Percentiles rank a stretch among this genome's conserved stretches.
These are phyloP conservation scores for Picea abies DNA, from an alignment of 83 land plant genomes.

Conservation along the genomic window DNA sequence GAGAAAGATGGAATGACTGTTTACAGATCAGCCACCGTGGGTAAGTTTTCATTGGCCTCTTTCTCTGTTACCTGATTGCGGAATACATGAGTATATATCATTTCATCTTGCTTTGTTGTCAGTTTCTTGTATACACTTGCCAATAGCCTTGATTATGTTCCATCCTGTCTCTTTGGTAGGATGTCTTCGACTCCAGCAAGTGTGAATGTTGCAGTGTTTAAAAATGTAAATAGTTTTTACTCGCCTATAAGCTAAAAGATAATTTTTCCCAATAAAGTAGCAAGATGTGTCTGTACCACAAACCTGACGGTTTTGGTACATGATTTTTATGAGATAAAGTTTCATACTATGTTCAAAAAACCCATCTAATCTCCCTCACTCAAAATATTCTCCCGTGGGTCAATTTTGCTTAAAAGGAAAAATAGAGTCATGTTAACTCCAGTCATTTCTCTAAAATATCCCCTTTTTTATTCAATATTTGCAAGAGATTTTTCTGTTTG, in stretches of 20 bases:
- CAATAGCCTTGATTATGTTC: neutral
- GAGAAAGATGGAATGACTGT: slow-evolving; percentile 37
- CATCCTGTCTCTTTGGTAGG: neutral
- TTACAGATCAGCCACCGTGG: slow-evolving; percentile 52
- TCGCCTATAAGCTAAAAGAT: neutral
- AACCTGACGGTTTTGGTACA: neutral
- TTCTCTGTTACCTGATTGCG: neutral
- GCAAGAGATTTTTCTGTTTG: neutral
- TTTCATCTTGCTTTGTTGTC: neutral
- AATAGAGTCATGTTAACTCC: neutral
- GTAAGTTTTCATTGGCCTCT: slow-evolving; percentile 24
- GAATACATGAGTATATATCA: neutral
- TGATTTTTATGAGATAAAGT: neutral
- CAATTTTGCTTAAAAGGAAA: neutral
- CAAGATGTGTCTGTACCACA: neutral
- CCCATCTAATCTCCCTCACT: neutral
- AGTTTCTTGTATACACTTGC: neutral
- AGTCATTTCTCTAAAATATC: neutral
- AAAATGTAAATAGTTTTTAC: neutral
- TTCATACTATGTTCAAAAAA: neutral
- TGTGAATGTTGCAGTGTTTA: neutral
- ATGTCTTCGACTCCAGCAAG: neutral
- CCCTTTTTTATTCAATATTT: neutral
- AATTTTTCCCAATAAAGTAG: neutral
- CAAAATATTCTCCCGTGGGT: neutral